phyloP scores from a whole-genome alignment of 306 rosid genomes.

The Alnus rubra region DNA sequence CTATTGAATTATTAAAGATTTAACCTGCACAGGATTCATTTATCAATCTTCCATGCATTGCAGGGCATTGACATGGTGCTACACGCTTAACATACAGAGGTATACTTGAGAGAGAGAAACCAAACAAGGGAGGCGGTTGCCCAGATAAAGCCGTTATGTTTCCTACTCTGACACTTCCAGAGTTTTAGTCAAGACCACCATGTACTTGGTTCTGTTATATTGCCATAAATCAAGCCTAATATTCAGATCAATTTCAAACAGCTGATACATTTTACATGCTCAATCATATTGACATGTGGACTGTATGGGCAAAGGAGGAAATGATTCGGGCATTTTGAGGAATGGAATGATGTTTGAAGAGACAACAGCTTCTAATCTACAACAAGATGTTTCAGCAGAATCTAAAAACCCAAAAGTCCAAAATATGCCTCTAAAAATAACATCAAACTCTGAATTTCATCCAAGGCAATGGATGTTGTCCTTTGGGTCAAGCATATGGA shows the following conservation, averaged over 20 bases:
- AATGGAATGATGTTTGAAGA: neutral
- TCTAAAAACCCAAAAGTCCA: neutral
- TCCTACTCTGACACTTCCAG: conserved; percentile 5
- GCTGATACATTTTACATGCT: neutral
- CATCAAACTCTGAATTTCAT: neutral
- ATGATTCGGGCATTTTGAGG: neutral
- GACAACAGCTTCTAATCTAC: neutral
- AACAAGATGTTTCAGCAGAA: neutral
- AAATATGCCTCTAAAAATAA: neutral
- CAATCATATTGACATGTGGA: neutral
- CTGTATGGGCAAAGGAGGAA: neutral
- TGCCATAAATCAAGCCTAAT: neutral
- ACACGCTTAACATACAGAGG: neutral
- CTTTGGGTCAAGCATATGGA: neutral
- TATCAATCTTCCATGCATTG: no score
- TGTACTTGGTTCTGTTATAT: neutral
- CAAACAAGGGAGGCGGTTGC: no score
- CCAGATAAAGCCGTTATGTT: neutral
- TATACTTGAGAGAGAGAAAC: no score
- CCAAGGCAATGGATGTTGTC: neutral
- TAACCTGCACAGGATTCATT: neutral
- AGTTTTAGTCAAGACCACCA: neutral
- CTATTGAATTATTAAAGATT: no score
- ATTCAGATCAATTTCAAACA: no score
- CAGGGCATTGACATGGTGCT: neutral